Base-by-base conservation (phyloP, 495 filamentous ascomycete genomes). In the Glutinoglossum americanum region DNA sequence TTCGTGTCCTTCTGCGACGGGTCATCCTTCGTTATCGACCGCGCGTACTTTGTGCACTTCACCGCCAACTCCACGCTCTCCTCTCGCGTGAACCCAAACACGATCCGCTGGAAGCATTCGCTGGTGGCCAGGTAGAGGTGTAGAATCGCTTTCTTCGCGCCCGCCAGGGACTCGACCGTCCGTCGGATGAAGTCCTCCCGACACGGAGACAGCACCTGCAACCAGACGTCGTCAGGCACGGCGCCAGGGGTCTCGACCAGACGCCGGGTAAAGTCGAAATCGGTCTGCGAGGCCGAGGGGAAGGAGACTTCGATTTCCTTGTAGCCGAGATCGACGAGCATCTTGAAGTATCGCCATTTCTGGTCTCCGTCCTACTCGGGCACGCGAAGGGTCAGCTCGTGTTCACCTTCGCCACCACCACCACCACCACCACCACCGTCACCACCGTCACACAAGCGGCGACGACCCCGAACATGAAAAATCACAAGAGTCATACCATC, bases 221-320 rank as follows among this genome's bases (percentile, higher is more conserved):
- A 74, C 81, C 83, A 94, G 49, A 98, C 92, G 72, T 97, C 89
- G 62, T 90, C 86, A 35, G 92, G 92, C 10, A 89, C 80, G 5
- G 79, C 76, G 30, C 86, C 89, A 5, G 89, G 86, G 11, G 89
- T 93, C 63, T 92, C 82, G 56, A 98, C 80, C 44, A 97, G 73
- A 59, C 83, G 80, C 54, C 86, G 80, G 30, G 89, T 96, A 68
- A 96, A 97, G 70, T 94, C 88, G 73, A 88, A 96, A 66, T 97
- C 92, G 63, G 82, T 93, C 69, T 94, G 82, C 28, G 87, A 93
- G 21, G 90, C 85, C 5, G 89, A 93, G 35, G 92, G 92, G 71
- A 94, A 97, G 0, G 89, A 94, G 11, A 96, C 83, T 68, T 98
- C 92, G 62, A 98, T 94, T 70, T 98, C 92, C 70, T 96, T 97